Conservation (phyloP, 2,329 filamentous ascomycete species). For the Bipolaris oryzae region DNA sequence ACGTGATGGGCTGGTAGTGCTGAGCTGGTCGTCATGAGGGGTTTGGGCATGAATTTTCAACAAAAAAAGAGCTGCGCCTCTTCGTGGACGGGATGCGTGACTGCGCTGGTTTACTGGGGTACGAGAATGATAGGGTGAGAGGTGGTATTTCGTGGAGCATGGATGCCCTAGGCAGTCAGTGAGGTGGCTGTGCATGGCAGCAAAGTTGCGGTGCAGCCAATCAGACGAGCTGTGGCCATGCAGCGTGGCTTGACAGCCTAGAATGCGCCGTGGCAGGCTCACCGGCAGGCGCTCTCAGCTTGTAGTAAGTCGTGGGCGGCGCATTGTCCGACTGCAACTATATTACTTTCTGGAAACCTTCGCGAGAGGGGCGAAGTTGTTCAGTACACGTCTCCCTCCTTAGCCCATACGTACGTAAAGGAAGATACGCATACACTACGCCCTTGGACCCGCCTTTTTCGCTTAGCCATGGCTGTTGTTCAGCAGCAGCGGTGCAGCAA, state of each 20-base stretch:
- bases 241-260: conserved; percentile 21
- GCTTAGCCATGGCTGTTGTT: conserved; percentile 40
- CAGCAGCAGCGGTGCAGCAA: conserved; percentile 24
- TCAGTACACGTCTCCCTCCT: conserved; percentile 24
- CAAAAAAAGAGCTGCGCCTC: conserved; percentile 33
- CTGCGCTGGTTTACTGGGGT: conserved; percentile 14
- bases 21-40: no score
- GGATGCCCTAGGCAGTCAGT: conserved; percentile 13
- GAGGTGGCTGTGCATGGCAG: conserved; percentile 21
- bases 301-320: conserved; percentile 33
- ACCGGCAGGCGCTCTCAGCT: conserved; percentile 28
- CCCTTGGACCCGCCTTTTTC: conserved; percentile 16
- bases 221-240: conserved; percentile 25
- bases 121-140: conserved; percentile 26
- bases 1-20: no score
- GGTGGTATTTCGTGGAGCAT: conserved; percentile 17
- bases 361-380: conserved; percentile 16
- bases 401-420: no score
- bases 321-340: conserved; percentile 25
- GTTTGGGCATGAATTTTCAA: not conserved
- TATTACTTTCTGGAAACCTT: conserved; percentile 30
- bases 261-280: conserved; percentile 24
- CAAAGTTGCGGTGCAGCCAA: conserved; percentile 15
- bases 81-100: conserved; percentile 20
- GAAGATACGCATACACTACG: conserved; percentile 21